Evolutionary conservation across 2,329 filamentous ascomycete species (phyloP), one percentile per base, ranked within the genome.

Genomic region (Cryphonectria nitschkei): DNA sequence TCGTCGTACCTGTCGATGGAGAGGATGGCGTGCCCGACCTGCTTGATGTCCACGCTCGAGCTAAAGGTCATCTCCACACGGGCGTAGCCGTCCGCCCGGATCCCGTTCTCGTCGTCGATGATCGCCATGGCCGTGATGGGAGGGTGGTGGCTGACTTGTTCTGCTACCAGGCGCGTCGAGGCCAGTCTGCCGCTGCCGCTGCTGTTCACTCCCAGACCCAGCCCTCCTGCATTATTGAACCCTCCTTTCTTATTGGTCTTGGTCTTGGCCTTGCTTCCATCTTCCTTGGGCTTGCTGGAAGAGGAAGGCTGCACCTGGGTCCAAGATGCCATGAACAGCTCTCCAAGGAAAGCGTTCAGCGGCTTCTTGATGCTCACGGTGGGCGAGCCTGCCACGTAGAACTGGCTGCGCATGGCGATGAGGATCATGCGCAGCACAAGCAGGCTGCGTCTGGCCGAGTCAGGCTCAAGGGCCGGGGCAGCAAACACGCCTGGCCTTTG

Each of bases 51-150:
- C 68, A 87, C 82, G 56, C 79, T 81, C 69, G 84, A 83, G 60
- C 81, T 81, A 72, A 87, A 87, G 0, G 82, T 84, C 77, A 86
- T 86, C 75, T 86, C 85, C 13, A 86, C 84, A 9, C 84, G 80
- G 14, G 85, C 85, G 65, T 86, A 87, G 3, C 85, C 85, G 72
- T 86, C 81, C 3, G 84, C 82, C 26, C 83, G 80, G 22, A 87
- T 82, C 13, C 82, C 81, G 68, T 83, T 78, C 16, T 80, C 78
- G 22, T 77, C 74, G 74, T 84, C 82, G 34, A 77, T 75, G 41
- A 87, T 82, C 76, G 85, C 84, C 77, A 86, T 85, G 2, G 85
- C 85, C 2, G 85, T 87, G 60, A 86, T 85, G 26, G 85, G 85
- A 34, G 85, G 85, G 75, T 87, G 85, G 72, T 87, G 85, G 74